Conservation (phyloP, 148 eudicot species). For the Chenopodium album region DNA sequence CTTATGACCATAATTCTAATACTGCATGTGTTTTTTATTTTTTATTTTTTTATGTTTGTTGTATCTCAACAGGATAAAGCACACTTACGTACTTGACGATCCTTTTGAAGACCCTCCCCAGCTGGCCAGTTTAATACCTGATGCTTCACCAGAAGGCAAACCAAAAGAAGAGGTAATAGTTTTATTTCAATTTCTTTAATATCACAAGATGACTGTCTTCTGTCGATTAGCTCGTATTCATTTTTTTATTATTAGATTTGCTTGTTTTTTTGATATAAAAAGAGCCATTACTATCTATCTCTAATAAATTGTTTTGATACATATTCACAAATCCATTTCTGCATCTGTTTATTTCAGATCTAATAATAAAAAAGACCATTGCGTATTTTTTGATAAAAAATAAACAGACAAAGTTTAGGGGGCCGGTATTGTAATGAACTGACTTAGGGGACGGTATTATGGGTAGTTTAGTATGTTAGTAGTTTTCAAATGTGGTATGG, state of each 20-base stretch:
- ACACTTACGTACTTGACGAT: conserved; percentile 85
- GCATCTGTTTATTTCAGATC: too few species aligned
- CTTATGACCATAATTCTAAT: background rate
- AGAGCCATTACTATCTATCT: background rate
- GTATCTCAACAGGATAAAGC: conserved; percentile 64
- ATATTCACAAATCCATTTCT: too few species aligned
- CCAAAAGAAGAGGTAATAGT: conserved; percentile 78
- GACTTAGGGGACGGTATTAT: too few species aligned
- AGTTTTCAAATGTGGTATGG: too few species aligned
- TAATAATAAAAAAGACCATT: too few species aligned
- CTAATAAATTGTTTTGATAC: too few species aligned
- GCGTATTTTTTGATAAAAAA: too few species aligned
- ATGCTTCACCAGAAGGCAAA: conserved; percentile 93
- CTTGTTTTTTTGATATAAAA: too few species aligned
- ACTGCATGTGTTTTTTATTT: background rate
- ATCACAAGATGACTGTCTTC: background rate
- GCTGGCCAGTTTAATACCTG: conserved; percentile 70
- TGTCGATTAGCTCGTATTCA: background rate
- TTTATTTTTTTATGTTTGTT: background rate
- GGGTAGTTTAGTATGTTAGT: too few species aligned
- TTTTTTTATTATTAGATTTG: conserved; percentile 34
- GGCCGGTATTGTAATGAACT: too few species aligned
- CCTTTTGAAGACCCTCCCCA: conserved; percentile 90
- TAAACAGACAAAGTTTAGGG: too few species aligned
- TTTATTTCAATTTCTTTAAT: background rate